A percentile compares a stretch with the other conserved stretches of the same genome.
Evolutionary conservation across 2,329 filamentous ascomycete genomes (phyloP).

Genomic region (Aureobasidium mangrovei): DNA sequence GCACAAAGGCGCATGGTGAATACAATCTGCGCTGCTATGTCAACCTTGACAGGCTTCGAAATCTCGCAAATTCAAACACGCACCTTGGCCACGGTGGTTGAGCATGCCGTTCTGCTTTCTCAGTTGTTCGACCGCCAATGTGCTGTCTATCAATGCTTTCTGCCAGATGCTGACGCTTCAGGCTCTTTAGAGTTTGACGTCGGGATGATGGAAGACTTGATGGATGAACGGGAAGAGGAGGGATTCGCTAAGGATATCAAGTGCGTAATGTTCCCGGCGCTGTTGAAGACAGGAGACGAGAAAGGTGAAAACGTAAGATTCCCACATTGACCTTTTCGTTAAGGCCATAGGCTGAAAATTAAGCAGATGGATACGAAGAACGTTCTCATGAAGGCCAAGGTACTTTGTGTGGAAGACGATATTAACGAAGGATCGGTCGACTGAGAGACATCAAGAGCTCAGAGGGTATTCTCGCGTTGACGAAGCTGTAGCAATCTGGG

Average conservation of each 20-base stretch:
- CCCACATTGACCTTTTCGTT: background rate
- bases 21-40: conserved; percentile 21
- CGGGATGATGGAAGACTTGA: conserved; percentile 55
- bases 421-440: background rate
- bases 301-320: conserved; percentile 43
- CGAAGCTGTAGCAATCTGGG: background rate
- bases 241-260: conserved; percentile 40
- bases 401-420: conserved; percentile 40
- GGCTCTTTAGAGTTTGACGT: conserved; percentile 49
- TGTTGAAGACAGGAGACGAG: conserved; percentile 58
- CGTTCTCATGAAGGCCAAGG: conserved; percentile 57
- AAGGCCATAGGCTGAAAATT: background rate
- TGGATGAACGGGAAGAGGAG: conserved; percentile 45
- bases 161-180: conserved; percentile 20
- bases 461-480: conserved; percentile 20
- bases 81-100: conserved; percentile 23
- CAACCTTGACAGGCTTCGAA: conserved; percentile 21
- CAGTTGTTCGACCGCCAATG: conserved; percentile 25
- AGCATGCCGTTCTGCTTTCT: conserved; percentile 22
- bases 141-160: conserved; percentile 25
- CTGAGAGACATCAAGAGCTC: background rate
- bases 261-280: conserved; percentile 56
- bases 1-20: conserved; percentile 20
- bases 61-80: conserved; percentile 17
- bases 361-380: conserved; percentile 47